Percentiles rank a stretch among this genome's conserved stretches.
Conservation (phyloP, 2,329 filamentous ascomycete species). For the Lasiodiplodia theobromae region DNA sequence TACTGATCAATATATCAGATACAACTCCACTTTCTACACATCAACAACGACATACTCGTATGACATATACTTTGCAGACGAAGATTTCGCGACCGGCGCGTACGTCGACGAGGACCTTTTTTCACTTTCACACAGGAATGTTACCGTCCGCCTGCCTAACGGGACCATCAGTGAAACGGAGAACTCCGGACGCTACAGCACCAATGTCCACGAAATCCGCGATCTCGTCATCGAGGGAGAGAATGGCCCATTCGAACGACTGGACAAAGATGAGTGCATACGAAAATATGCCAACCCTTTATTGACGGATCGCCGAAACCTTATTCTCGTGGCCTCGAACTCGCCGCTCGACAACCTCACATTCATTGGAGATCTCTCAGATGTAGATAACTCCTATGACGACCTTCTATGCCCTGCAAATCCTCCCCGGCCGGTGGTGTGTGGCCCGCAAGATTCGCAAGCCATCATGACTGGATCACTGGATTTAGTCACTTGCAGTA, state of each 20-base stretch:
- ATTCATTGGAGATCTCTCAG: too few species aligned
- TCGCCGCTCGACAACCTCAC: background rate
- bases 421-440: background rate
- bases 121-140: too few species aligned
- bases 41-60: too few species aligned
- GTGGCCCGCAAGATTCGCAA: background rate
- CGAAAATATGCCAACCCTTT: conserved; percentile 33
- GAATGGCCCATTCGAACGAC: conserved; percentile 11
- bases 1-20: too few species aligned
- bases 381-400: too few species aligned
- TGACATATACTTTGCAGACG: too few species aligned
- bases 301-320: conserved; percentile 31
- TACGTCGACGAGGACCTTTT: too few species aligned
- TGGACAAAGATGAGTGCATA: conserved; percentile 33
- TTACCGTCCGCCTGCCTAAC: too few species aligned
- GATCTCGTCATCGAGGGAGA: background rate
- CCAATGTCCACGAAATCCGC: background rate
- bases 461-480: background rate
- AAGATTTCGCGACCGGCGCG: too few species aligned
- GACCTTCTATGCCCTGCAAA: too few species aligned
- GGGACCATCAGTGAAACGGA: background rate
- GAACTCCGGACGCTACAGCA: background rate
- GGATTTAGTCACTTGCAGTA: background rate
- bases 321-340: conserved; percentile 32
- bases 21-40: too few species aligned